phyloP scores from a whole-genome alignment of 306 rosid species.

The Corylus americana region DNA sequence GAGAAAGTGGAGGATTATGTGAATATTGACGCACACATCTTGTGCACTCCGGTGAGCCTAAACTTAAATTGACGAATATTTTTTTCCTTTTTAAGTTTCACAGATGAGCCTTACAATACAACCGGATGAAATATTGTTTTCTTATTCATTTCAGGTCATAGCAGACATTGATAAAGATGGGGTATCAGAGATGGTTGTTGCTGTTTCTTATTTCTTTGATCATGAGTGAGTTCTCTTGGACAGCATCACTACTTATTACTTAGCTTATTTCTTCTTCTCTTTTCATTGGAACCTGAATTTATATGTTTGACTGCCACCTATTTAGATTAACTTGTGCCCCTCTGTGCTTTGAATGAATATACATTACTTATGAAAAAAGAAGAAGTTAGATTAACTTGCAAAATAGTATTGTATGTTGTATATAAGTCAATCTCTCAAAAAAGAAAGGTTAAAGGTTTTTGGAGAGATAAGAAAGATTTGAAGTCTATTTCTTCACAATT shows the following conservation, averaged over 20 bases:
- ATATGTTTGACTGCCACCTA: slow-evolving; percentile 3
- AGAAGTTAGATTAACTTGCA: no score
- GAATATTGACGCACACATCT: slow-evolving; percentile 77
- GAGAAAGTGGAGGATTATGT: slow-evolving; percentile 82
- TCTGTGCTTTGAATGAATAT: no score
- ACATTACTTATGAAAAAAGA: no score
- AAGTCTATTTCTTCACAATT: neutral
- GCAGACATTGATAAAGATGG: slow-evolving; percentile 98
- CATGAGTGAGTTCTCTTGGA: slow-evolving; percentile 71
- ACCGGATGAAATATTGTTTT: slow-evolving; percentile 16
- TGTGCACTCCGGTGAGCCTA: slow-evolving; percentile 89
- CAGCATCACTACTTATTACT: neutral
- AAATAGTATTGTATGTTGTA: neutral
- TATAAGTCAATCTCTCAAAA: neutral
- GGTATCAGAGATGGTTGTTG: slow-evolving; percentile 87
- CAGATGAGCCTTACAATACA: neutral
- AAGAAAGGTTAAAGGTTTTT: neutral
- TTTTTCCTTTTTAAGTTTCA: neutral
- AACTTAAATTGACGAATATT: neutral
- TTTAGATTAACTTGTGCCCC: neutral
- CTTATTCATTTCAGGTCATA: slow-evolving; percentile 67
- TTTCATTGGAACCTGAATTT: slow-evolving; percentile 4
- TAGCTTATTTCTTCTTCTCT: neutral
- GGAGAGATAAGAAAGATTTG: neutral
- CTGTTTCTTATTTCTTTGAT: slow-evolving; percentile 93